Conservation (phyloP, 1,139 yeast genomes). For the Kodamaea arcana region DNA sequence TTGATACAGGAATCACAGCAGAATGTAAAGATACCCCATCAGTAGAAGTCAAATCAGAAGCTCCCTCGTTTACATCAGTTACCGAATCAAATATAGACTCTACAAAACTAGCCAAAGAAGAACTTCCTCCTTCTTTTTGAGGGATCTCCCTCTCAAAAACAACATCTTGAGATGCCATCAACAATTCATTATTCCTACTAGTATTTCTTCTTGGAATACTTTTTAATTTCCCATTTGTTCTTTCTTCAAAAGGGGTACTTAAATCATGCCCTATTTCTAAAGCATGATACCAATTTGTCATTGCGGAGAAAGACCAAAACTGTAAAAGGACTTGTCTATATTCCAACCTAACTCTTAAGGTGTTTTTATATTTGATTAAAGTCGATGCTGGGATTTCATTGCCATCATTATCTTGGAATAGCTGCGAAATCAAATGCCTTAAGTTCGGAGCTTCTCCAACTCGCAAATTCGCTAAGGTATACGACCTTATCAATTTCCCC, state of each 20-base stretch:
- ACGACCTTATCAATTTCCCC: slow-evolving; percentile 24
- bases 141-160: not conserved
- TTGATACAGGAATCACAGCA: not conserved
- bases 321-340: slow-evolving; percentile 39
- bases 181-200: slow-evolving; percentile 23
- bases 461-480: slow-evolving; percentile 30
- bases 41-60: not conserved
- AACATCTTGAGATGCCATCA: slow-evolving; percentile 16
- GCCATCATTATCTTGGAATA: slow-evolving; percentile 19
- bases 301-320: slow-evolving; percentile 41
- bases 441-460: slow-evolving; percentile 40
- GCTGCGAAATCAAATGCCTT: slow-evolving; percentile 24
- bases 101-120: not conserved
- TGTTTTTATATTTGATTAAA: slow-evolving; percentile 34
- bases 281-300: slow-evolving; percentile 39
- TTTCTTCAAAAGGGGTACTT: slow-evolving; percentile 29
- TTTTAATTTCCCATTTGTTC: slow-evolving; percentile 26
- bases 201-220: slow-evolving; percentile 26
- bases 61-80: too few relatives aligned
- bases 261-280: slow-evolving; percentile 35
- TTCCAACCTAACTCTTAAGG: slow-evolving; percentile 39
- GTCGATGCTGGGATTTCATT: slow-evolving; percentile 12
- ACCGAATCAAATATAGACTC: too few relatives aligned
- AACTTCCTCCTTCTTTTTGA: not conserved
- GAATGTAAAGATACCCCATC: not conserved